These are phyloP conservation scores for Blastobotrys malaysiensis DNA, from an alignment of 1,139 yeast species.

Conservation along the genomic window DNA sequence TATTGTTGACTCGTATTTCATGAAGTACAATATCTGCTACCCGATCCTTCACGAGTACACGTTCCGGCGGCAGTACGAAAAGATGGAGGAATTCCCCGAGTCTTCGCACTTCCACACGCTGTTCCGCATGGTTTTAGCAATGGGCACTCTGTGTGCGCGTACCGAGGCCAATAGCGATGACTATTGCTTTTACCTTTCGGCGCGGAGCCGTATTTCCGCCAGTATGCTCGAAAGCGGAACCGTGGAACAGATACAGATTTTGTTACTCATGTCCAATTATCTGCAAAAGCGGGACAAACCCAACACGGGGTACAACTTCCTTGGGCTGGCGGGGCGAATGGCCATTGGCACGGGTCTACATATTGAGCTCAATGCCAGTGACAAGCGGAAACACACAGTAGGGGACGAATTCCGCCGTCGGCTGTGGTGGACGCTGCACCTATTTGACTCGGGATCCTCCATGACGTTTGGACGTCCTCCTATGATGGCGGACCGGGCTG, in stretches of 20 bases:
- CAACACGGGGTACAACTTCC: conserved; percentile 54
- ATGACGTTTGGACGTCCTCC: conserved; percentile 15
- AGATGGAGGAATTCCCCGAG: conserved; percentile 5
- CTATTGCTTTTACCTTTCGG: conserved; percentile 15
- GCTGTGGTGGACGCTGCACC: conserved; percentile 16
- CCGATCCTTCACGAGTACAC: conserved; percentile 9
- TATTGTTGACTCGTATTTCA: conserved; percentile 8
- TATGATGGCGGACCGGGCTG: conserved; percentile 9
- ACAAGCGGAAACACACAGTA: conserved; percentile 6
- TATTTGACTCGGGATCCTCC: conserved; percentile 13
- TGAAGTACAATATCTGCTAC: conserved; percentile 8
- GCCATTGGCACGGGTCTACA: conserved; percentile 58
- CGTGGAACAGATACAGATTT: conserved; percentile 42
- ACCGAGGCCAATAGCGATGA: conserved; percentile 10
- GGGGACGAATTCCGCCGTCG: conserved; percentile 14
- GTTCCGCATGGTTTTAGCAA: conserved; percentile 16
- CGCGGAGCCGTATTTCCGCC: conserved; percentile 13
- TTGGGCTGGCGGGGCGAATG: conserved; percentile 55
- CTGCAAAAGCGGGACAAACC: conserved; percentile 53
- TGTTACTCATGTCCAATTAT: conserved; percentile 48
- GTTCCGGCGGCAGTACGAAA: conserved; percentile 6
- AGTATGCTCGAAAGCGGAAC: conserved; percentile 42
- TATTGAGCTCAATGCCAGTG: conserved; percentile 37
- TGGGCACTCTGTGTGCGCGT: conserved; percentile 13
- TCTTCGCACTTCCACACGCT: conserved; percentile 13